These are phyloP conservation scores for Cyamopsis tetragonoloba DNA, from an alignment of 306 rosid genomes.

Conservation along the genomic window DNA sequence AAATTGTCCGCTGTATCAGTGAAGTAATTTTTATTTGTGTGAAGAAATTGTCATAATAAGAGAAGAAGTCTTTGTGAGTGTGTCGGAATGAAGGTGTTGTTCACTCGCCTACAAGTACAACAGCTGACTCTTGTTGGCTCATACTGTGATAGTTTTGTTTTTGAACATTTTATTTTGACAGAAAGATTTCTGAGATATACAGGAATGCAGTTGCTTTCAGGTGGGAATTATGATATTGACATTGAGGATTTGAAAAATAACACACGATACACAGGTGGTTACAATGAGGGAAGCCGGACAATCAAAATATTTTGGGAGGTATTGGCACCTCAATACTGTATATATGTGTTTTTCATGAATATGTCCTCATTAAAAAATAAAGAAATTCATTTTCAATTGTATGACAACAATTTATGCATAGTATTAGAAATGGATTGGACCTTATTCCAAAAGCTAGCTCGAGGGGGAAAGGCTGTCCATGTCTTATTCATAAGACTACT, in stretches of 20 bases:
- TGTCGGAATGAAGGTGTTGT: conserved; percentile 5
- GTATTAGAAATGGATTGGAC: too few relatives aligned
- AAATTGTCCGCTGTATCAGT: background rate
- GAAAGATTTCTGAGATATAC: conserved; percentile 34
- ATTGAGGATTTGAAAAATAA: conserved; percentile 79
- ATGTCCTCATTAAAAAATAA: too few relatives aligned
- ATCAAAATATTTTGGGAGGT: conserved; percentile 95
- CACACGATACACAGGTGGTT: conserved; percentile 92
- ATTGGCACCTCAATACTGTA: conserved; percentile 21
- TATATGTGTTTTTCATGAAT: background rate
- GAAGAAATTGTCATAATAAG: conserved; percentile 12
- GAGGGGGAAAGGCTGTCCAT: too few relatives aligned
- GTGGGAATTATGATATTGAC: conserved; percentile 92
- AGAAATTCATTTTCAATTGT: background rate
- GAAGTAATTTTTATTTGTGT: conserved; percentile 7
- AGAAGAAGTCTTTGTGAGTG: background rate
- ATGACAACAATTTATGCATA: background rate
- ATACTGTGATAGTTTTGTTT: conserved; percentile 2
- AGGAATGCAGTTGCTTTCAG: conserved; percentile 82
- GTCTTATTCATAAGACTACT: too few relatives aligned
- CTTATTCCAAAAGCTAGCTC: too few relatives aligned
- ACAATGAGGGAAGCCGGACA: conserved; percentile 78
- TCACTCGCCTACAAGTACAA: background rate
- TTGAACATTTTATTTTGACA: conserved; percentile 17
- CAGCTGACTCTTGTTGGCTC: background rate